phyloP scores from a whole-genome alignment of 1,284 basidiomycete genomes.

The Leccinum huronense region DNA sequence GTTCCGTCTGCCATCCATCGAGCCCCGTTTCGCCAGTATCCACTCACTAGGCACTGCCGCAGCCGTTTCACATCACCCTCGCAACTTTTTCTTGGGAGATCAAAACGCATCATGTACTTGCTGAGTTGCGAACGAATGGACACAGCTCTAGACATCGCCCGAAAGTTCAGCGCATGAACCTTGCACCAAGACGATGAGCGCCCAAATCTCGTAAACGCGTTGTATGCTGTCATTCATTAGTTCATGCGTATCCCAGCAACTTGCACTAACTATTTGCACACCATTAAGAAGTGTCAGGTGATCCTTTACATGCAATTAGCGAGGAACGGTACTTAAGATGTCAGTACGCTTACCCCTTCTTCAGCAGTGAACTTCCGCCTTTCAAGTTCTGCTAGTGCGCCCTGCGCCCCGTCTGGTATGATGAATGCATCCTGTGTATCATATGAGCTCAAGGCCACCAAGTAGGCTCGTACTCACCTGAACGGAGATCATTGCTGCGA shows the following conservation, averaged over 20 bases:
- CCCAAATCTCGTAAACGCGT: slow-evolving; percentile 86
- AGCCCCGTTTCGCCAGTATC: slow-evolving; percentile 94
- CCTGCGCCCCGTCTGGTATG: slow-evolving; percentile 80
- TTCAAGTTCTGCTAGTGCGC: slow-evolving; percentile 85
- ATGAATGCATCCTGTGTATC: slow-evolving; percentile 76
- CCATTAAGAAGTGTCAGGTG: slow-evolving; percentile 91
- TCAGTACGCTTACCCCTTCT: slow-evolving; percentile 73
- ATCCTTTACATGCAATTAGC: slow-evolving; percentile 54
- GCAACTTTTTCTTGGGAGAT: slow-evolving; percentile 75
- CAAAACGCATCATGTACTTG: slow-evolving; percentile 89
- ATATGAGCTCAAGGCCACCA: background rate
- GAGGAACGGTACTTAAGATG: background rate
- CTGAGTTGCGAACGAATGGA: slow-evolving; percentile 90
- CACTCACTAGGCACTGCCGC: slow-evolving; percentile 83
- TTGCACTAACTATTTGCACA: slow-evolving; percentile 31
- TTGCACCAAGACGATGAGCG: slow-evolving; percentile 88
- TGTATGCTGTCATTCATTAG: slow-evolving; percentile 64
- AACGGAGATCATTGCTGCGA: slow-evolving; percentile 92
- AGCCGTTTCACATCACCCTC: slow-evolving; percentile 80
- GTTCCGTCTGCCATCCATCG: slow-evolving; percentile 87
- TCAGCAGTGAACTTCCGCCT: slow-evolving; percentile 94
- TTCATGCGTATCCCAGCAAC: slow-evolving; percentile 11
- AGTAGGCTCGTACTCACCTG: slow-evolving; percentile 50
- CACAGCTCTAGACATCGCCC: slow-evolving; percentile 88
- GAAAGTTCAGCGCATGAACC: slow-evolving; percentile 87